phyloP scores from a whole-genome alignment of 2,329 filamentous ascomycete species.

The Calcarisporium arbuscula region DNA sequence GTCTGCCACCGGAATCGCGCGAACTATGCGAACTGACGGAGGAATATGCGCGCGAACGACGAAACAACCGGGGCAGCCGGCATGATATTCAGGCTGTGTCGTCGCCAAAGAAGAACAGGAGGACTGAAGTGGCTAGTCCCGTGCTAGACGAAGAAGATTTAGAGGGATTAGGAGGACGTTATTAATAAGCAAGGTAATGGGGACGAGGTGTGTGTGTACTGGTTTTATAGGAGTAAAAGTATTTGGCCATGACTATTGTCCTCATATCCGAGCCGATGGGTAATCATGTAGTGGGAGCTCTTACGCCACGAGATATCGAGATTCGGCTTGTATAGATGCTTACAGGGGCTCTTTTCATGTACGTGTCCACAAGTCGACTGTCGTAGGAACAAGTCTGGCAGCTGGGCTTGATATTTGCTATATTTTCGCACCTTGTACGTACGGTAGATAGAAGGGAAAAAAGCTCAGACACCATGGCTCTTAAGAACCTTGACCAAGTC shows the following conservation, averaged over 20 bases:
- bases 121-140: constrained; percentile 13
- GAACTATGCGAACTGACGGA: constrained; percentile 25
- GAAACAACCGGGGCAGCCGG: constrained; percentile 29
- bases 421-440: too few relatives aligned
- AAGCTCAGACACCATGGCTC: constrained; percentile 27
- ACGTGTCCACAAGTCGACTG: too few relatives aligned
- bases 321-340: too few relatives aligned
- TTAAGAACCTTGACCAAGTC: constrained; percentile 62
- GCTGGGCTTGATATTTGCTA: too few relatives aligned
- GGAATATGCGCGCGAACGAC: constrained; percentile 20
- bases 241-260: too few relatives aligned
- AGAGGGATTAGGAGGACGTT: constrained; percentile 9
- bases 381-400: too few relatives aligned
- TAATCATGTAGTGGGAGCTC: too few relatives aligned
- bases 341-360: too few relatives aligned
- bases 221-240: background rate
- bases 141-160: constrained; percentile 15
- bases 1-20: constrained; percentile 16
- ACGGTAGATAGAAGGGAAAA: too few relatives aligned
- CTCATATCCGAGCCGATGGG: too few relatives aligned
- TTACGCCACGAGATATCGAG: too few relatives aligned
- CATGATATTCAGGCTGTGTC: constrained; percentile 9
- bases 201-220: background rate
- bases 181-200: constrained; percentile 6
- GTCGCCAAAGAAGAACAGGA: constrained; percentile 2